Conservation (phyloP, 352 stramenopile species). For the Phytophthora uliginosa region DNA sequence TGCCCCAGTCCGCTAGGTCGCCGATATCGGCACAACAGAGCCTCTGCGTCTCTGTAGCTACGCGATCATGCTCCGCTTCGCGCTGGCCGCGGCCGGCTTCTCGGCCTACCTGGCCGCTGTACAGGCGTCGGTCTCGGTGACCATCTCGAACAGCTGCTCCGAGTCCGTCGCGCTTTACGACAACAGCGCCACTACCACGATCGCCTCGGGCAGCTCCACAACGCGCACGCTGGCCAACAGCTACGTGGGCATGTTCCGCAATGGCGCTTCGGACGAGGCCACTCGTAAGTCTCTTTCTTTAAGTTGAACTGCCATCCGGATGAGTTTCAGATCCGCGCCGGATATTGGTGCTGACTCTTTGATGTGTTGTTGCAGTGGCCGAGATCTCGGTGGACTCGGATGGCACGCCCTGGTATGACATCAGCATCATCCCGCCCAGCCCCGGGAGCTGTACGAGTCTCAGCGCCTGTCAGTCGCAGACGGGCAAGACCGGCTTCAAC, state of each 20-base stretch:
- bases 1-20: conserved; percentile 12
- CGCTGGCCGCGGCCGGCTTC: conserved; percentile 24
- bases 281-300: conserved; percentile 36
- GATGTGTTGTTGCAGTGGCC: conserved; percentile 42
- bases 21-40: conserved; percentile 24
- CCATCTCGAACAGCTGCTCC: conserved; percentile 56
- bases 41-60: neutral
- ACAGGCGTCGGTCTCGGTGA: conserved; percentile 47
- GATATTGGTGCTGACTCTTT: conserved; percentile 25
- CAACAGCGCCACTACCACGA: conserved; percentile 54
- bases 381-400: conserved; percentile 59
- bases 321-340: conserved; percentile 4
- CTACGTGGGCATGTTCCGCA: conserved; percentile 70
- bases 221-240: conserved; percentile 50
- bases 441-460: conserved; percentile 53
- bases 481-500: conserved; percentile 70
- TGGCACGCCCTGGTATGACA: conserved; percentile 64
- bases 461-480: conserved; percentile 53
- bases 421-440: conserved; percentile 64
- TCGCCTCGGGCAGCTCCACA: conserved; percentile 49
- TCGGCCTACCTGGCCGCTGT: conserved; percentile 28
- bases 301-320: conserved; percentile 20
- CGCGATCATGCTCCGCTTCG: conserved; percentile 30
- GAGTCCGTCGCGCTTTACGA: conserved; percentile 65
- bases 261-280: conserved; percentile 47